phyloP scores from a whole-genome alignment of 2,329 filamentous ascomycete species.

The Hawksworthiomyces lignivorus region DNA sequence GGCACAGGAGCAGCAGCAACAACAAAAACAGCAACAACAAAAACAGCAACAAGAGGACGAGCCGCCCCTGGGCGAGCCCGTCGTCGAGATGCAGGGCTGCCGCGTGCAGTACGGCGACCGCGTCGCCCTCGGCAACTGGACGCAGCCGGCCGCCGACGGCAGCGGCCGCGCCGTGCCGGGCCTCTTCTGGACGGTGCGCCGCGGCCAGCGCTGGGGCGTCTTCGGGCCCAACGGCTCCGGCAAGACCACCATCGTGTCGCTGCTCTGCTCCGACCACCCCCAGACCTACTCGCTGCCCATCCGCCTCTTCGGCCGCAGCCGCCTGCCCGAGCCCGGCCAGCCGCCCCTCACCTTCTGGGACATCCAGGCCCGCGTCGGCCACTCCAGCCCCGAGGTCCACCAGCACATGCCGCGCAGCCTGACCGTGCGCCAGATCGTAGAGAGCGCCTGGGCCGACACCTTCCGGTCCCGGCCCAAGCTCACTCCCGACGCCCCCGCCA shows the following conservation, averaged over 20 bases:
- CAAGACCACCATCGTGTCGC: constrained; percentile 87
- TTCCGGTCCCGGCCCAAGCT: constrained; percentile 66
- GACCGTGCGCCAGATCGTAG: constrained; percentile 64
- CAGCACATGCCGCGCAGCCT: constrained; percentile 79
- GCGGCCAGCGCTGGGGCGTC: constrained; percentile 82
- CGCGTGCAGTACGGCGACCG: constrained; percentile 73
- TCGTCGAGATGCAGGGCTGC: constrained; percentile 85
- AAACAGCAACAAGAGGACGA: background rate
- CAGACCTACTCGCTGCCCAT: constrained; percentile 88
- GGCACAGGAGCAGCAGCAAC: background rate
- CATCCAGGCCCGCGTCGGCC: constrained; percentile 80
- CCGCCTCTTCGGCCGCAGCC: constrained; percentile 72
- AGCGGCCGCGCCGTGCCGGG: constrained; percentile 47
- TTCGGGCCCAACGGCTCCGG: constrained; percentile 93
- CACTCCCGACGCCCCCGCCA: constrained; percentile 43
- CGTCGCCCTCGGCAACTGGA: constrained; percentile 74
- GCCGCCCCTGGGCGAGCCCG: constrained; percentile 46
- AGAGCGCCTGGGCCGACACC: constrained; percentile 86
- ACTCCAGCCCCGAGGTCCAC: constrained; percentile 90
- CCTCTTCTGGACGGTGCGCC: constrained; percentile 72
- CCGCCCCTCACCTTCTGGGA: constrained; percentile 82
- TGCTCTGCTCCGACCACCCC: constrained; percentile 92
- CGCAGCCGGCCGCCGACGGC: constrained; percentile 47
- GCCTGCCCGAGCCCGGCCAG: constrained; percentile 55
- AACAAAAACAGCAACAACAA: constrained; percentile 1